A percentile compares a stretch with the other conserved stretches of the same genome.
These are phyloP conservation scores for Phytophthora litchii DNA, from an alignment of 352 stramenopile genomes.

Conservation along the genomic window DNA sequence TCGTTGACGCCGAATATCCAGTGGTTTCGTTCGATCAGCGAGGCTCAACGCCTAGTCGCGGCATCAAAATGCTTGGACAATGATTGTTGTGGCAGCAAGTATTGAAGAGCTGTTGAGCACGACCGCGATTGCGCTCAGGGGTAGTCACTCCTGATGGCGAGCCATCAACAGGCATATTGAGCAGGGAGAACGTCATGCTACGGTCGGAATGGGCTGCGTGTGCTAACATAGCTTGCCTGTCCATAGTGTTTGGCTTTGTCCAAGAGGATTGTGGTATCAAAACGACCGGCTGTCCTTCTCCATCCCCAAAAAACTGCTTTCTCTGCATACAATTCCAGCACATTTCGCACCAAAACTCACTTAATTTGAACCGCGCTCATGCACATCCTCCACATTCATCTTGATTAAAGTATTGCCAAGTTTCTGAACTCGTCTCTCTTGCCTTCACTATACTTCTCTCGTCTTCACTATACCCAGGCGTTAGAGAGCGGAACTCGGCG, in stretches of 20 bases:
- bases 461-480: conserved; percentile 10
- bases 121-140: conserved; percentile 6
- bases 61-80: conserved; percentile 21
- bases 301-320: background rate
- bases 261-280: conserved; percentile 17
- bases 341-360: background rate
- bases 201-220: conserved; percentile 11
- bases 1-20: conserved; percentile 28
- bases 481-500: conserved; percentile 27
- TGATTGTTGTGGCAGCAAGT: conserved; percentile 15
- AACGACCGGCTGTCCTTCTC: conserved; percentile 17
- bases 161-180: conserved; percentile 15
- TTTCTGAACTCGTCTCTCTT: conserved; percentile 16
- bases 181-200: conserved; percentile 21
- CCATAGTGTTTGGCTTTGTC: conserved; percentile 14
- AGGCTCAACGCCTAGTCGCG: conserved; percentile 12
- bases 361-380: conserved; percentile 4
- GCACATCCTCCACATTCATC: background rate
- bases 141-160: background rate
- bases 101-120: conserved; percentile 29
- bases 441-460: conserved; percentile 9
- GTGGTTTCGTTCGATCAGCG: conserved; percentile 29
- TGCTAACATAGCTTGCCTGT: conserved; percentile 29
- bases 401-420: conserved; percentile 15
- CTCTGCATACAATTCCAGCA: background rate